phyloP scores from a whole-genome alignment of 305 asterid species.

The Fraxinus baroniana region DNA sequence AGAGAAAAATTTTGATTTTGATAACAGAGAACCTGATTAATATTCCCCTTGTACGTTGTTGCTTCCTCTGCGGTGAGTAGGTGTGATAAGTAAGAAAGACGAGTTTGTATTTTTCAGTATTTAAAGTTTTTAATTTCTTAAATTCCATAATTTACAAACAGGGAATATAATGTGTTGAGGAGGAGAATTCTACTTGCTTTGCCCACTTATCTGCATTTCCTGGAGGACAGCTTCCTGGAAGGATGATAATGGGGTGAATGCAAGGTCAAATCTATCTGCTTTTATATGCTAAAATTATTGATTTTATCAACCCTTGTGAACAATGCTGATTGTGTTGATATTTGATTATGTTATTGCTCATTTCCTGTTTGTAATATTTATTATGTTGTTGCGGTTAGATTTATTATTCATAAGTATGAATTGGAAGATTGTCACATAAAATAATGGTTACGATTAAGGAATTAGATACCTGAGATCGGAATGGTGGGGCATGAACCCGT shows the following conservation, averaged over 20 bases:
- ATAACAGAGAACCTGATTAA: constrained; percentile 6
- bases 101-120: background rate
- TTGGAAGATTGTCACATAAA: background rate
- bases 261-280: background rate
- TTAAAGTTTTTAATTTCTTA: background rate
- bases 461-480: background rate
- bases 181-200: constrained; percentile 22
- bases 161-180: constrained; percentile 16
- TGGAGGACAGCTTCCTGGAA: constrained; percentile 37
- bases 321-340: background rate
- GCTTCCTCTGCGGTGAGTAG: constrained; percentile 26
- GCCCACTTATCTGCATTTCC: constrained; percentile 31
- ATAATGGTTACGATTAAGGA: background rate
- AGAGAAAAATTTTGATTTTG: background rate
- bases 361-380: background rate
- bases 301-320: background rate
- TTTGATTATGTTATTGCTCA: background rate
- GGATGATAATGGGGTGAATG: constrained; percentile 28
- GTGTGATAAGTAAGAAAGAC: constrained; percentile 2
- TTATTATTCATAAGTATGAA: background rate
- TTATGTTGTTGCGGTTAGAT: background rate
- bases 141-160: background rate
- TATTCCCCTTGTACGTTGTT: constrained; percentile 12
- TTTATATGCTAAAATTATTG: background rate
- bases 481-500: background rate